Base-by-base conservation (phyloP, 139 green algal species). In the Astrephomene gubernaculifera region DNA sequence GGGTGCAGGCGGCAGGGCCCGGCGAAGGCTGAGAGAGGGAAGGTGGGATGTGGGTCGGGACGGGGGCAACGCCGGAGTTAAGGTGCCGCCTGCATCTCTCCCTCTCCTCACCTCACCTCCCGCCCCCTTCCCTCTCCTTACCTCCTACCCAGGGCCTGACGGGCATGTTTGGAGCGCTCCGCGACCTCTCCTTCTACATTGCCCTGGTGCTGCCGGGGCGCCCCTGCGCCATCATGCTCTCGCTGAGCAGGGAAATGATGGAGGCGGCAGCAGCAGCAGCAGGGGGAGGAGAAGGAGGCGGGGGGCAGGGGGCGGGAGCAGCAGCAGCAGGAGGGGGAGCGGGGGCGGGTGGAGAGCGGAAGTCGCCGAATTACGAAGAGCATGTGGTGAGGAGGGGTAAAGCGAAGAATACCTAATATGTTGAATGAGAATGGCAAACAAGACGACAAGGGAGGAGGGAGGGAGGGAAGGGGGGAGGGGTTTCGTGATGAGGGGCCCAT, bases 171-270 rank as follows among this genome's bases (percentile, higher is more conserved):
- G 83, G 44, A 10, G 61, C 72, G 14, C 61, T 82, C 33, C 72
- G 83, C 43, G 83, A 88, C 44, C 49, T 88, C 25, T 71, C 63
- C 12, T 88, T 88, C 72, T 81, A 88, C 72, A 71, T 88, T 0
- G 83, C 83, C 9, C 61, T 88, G 41, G 74, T 61, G 44, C 71
- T 88, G 63, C 83, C 83, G 17, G 83, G 83, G 27, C 72, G 83
- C 33, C 83, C 83, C 43, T 88, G 83, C 63, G 83, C 83, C 54
- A 83, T 88, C 72, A 82, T 88, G 71, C 83, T 88, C 44, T 79
- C 83, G 22, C 45, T 88, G 7, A 84, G 78, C 60, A 25, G 78
- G 14, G 78, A 84, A 31, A 84, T 84, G 78, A 63, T 84, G 60
- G 43, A 84, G 63, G 44, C 61, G 33, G 43, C 52, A 33, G 43